These are phyloP conservation scores for Chaetomium olivaceum DNA, from an alignment of 2,329 filamentous ascomycete genomes.

Conservation along the genomic window DNA sequence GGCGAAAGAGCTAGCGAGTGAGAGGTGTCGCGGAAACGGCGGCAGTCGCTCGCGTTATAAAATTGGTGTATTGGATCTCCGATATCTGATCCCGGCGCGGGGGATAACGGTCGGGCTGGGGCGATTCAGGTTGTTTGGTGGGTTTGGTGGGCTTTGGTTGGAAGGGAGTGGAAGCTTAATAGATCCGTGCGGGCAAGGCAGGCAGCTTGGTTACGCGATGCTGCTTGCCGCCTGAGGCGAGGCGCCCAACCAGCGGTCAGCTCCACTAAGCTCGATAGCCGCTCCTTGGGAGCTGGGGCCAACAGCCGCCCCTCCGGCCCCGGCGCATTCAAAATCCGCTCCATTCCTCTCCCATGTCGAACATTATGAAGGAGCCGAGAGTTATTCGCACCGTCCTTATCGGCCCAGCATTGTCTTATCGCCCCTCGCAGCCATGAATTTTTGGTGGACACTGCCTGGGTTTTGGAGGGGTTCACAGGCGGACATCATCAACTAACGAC, in stretches of 20 bases:
- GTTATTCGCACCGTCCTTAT: constrained; percentile 2
- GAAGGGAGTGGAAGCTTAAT: constrained; percentile 27
- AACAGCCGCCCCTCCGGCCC: constrained; percentile 33
- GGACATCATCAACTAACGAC: neutral
- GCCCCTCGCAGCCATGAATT: constrained; percentile 19
- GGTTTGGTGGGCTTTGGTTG: constrained; percentile 14
- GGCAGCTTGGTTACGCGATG: constrained; percentile 45
- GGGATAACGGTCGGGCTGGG: neutral
- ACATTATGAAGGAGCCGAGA: neutral
- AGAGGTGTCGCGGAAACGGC: constrained; percentile 2
- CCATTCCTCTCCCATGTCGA: neutral
- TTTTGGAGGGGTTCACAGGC: constrained; percentile 26
- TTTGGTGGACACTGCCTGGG: constrained; percentile 22
- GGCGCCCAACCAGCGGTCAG: constrained; percentile 31
- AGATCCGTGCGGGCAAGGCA: constrained; percentile 25
- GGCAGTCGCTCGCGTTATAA: neutral
- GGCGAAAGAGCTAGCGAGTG: constrained; percentile 2
- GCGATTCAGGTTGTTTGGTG: constrained; percentile 2
- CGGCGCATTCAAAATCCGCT: constrained; percentile 31
- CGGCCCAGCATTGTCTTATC: constrained; percentile 28
- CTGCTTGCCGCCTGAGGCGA: constrained; percentile 35
- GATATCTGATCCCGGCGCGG: neutral
- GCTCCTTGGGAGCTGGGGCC: constrained; percentile 27
- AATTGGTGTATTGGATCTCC: constrained; percentile 7
- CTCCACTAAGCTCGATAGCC: constrained; percentile 27